Evolutionary conservation across 108 stramenopile genomes (phyloP), one percentile per base, ranked within the genome.

Genomic region (Conticribra weissflogii): DNA sequence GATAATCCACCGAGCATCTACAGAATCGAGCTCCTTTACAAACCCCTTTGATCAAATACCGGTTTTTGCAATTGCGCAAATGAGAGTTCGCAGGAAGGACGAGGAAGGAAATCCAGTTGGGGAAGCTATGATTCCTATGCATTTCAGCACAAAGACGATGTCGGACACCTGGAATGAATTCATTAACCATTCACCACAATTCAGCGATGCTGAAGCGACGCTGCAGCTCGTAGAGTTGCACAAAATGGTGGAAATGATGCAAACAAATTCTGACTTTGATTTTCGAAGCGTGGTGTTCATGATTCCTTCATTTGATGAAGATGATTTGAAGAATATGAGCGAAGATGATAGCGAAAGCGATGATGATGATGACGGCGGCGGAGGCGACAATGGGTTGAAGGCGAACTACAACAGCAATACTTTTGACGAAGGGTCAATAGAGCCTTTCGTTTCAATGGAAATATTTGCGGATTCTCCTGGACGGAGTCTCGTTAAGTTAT

Each of bases 241-340:
- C 27, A 72, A 59, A 49, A 65, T 81, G 52, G 55, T 81, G n/a
- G 71, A 67, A 27, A 71, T 81, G 80, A 81, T 81, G 80, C 80
- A 81, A 49, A 18, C 61, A 25, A 71, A 76, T 31, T 81, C 80
- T 2, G 80, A 81, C 23, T 75, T 81, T 67, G 80, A 81, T 53
- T 81, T 81, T 34, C 18, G 80, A 4, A 77, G 61, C 41, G 49
- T 77, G 30, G 76, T 81, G 1, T 78, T 78, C 33, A 67, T 81
- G 24, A 56, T 49, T 8, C 80, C 80, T 1, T 45, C 54, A n/a
- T 75, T 71, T 58, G 68, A 75, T 15, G 29, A 74, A 27, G 66
- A 79, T 69, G 31, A 32, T 47, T n/a, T 36, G 33, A 32, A 59
- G 21, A 46, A 64, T 45, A 45, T 32, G 19, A 36, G 48, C 22